A percentile compares a stretch with the other conserved stretches of the same genome.
These are phyloP conservation scores for Pilaira anomala DNA, from an alignment of 192 early-diverging fungal genomes.

Conservation along the genomic window DNA sequence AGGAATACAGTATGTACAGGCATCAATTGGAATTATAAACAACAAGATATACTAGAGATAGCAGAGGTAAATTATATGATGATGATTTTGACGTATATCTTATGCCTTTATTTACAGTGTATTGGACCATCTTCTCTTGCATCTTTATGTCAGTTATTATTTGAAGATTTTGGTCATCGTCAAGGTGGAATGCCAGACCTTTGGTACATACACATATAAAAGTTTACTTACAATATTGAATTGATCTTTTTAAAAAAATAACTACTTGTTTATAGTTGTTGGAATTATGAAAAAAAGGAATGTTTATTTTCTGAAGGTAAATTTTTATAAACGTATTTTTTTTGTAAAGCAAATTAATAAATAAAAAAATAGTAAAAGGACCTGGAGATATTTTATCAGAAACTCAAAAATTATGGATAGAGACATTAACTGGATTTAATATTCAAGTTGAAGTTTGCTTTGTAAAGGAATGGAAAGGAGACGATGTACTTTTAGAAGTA, in stretches of 20 bases:
- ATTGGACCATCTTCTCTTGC: slow-evolving; percentile 54
- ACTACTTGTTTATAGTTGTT: slow-evolving; percentile 49
- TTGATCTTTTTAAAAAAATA: too few species aligned
- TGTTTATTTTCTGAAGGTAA: slow-evolving; percentile 62
- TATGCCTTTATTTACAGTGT: slow-evolving; percentile 37
- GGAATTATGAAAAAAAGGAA: slow-evolving; percentile 53
- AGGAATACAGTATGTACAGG: slow-evolving; percentile 45
- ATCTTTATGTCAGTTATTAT: slow-evolving; percentile 56
- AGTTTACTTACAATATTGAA: too few species aligned
- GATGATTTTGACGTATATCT: too few species aligned
- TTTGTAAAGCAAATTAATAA: neutral
- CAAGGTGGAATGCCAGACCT: slow-evolving; percentile 68
- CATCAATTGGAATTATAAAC: slow-evolving; percentile 47
- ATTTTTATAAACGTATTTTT: neutral
- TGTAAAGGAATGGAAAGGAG: slow-evolving; percentile 44
- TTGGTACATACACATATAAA: slow-evolving; percentile 45
- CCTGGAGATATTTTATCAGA: slow-evolving; percentile 68
- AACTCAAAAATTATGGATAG: slow-evolving; percentile 66
- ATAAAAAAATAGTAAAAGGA: slow-evolving; percentile 50
- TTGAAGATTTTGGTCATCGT: slow-evolving; percentile 61
- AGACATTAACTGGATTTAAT: slow-evolving; percentile 47
- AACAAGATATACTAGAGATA: slow-evolving; percentile 42
- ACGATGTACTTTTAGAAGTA: slow-evolving; percentile 28
- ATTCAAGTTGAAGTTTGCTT: slow-evolving; percentile 64
- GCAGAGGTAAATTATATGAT: too few species aligned